Conservation (phyloP, 2,329 filamentous ascomycete genomes). For the Hymenoscyphus fructigenus region DNA sequence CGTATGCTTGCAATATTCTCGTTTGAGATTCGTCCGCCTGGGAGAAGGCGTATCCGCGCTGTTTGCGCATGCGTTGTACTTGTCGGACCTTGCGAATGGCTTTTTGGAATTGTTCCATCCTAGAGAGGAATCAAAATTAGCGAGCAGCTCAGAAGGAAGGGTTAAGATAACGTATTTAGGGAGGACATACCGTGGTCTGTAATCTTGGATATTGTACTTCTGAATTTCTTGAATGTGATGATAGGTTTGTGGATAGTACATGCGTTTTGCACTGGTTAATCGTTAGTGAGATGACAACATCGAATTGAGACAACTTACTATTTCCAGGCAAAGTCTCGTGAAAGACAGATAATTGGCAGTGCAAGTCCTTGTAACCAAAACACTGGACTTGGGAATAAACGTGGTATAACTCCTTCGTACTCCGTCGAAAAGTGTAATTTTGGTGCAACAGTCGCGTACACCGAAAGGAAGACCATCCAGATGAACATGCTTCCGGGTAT, state of each 20-base stretch:
- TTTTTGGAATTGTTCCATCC: conserved; percentile 99
- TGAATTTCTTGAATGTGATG: conserved; percentile 99
- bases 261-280: conserved; percentile 66
- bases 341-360: conserved; percentile 76
- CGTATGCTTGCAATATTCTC: conserved; percentile 92
- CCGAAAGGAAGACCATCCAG: conserved; percentile 87
- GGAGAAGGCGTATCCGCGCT: conserved; percentile 96
- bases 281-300: conserved; percentile 20
- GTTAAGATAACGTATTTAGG: background rate
- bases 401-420: conserved; percentile 79
- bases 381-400: conserved; percentile 74
- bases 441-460: conserved; percentile 83
- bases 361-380: conserved; percentile 92
- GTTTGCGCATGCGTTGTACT: conserved; percentile 98
- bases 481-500: conserved; percentile 91
- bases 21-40: conserved; percentile 97
- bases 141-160: background rate
- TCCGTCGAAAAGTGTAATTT: conserved; percentile 78
- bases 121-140: conserved; percentile 38
- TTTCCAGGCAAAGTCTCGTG: conserved; percentile 94
- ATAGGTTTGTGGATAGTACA: conserved; percentile 95
- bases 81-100: conserved; percentile 97
- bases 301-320: conserved; percentile 52
- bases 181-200: conserved; percentile 75
- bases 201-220: conserved; percentile 99